phyloP scores from a whole-genome alignment of 2,329 filamentous ascomycete genomes.

The Aspergillus bombycis region DNA sequence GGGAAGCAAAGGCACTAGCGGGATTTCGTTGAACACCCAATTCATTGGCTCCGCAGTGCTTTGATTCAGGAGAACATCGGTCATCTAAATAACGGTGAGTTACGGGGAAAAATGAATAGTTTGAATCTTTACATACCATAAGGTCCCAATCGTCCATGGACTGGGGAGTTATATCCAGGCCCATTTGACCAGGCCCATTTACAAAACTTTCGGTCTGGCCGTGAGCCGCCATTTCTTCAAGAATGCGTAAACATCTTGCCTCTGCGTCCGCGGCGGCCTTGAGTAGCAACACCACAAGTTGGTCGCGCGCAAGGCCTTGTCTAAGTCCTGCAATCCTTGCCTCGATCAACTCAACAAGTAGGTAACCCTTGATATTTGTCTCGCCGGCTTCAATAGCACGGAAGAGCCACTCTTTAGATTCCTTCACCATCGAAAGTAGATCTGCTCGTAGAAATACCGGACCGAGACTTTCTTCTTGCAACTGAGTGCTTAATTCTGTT shows the following conservation, averaged over 20 bases:
- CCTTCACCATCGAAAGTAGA: slow-evolving; percentile 39
- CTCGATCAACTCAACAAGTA: slow-evolving; percentile 46
- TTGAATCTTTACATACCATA: slow-evolving; percentile 36
- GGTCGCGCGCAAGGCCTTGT: slow-evolving; percentile 37
- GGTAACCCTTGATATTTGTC: slow-evolving; percentile 58
- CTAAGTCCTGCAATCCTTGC: slow-evolving; percentile 50
- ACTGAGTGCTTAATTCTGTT: slow-evolving; percentile 29
- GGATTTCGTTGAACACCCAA: slow-evolving; percentile 21
- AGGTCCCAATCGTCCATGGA: slow-evolving; percentile 48
- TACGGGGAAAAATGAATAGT: not conserved
- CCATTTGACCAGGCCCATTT: slow-evolving; percentile 22
- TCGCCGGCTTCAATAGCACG: slow-evolving; percentile 52
- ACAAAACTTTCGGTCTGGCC: slow-evolving; percentile 11
- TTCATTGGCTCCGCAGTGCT: slow-evolving; percentile 22
- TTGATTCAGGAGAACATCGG: slow-evolving; percentile 32
- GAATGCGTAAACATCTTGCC: slow-evolving; percentile 27
- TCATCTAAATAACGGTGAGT: slow-evolving; percentile 25
- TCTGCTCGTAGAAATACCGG: slow-evolving; percentile 31
- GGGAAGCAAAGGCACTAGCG: not conserved
- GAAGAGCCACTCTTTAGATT: slow-evolving; percentile 47
- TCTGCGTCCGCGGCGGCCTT: slow-evolving; percentile 41
- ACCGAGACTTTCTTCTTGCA: slow-evolving; percentile 31
- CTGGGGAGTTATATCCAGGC: slow-evolving; percentile 29
- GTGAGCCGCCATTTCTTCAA: slow-evolving; percentile 26
- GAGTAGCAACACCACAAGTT: slow-evolving; percentile 40